Base-by-base conservation (phyloP, 306 rosid genomes). In the Medicago arabica region DNA sequence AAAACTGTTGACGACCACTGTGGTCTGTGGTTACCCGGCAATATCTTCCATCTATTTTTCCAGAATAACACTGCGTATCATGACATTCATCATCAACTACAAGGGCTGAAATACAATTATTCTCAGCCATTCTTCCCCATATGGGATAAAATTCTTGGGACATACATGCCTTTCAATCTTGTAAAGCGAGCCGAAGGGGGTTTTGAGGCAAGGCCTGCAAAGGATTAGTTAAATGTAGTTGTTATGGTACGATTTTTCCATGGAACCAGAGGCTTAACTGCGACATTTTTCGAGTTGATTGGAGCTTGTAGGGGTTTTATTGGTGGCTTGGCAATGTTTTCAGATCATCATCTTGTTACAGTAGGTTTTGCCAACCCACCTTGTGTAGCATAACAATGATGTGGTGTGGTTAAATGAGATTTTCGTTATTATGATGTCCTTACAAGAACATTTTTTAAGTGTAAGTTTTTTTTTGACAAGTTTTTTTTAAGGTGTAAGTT, bases 1-100 rank as follows among this genome's bases (percentile, higher is more conserved):
- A 93, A 93, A 85, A 91, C 98, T 0, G 91, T 93, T 1, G 97
- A 91, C 69, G 97, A 93, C 80, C 97, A 91, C 74, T 91, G 97
- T 75, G 98, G 97, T 47, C 85, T 93, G 69, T 91, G 97, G 96
- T 77, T 93, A 58, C 98, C 98, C 2, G 89, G 96, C 40, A 91
- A 93, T 38, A 76, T 89, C 63, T 89, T 93, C 83, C 97, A 91
- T 72, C 31, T 89, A 5, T 66, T 91, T 73, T 93, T 93, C 82
- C 89, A 88, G 84, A 91, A 93, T 51, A 93, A 93, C 66, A 88
- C 96, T 25, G 96, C 98, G n/a, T 93, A 93, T 80, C 97, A 91
- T 83, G 98, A 93, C 73, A 83, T 93, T 53, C 98, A 93, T 57
- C 98, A 93, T 82, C 98, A 93, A 80, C 91, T 93, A 15, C 90